A percentile compares a stretch with the other conserved stretches of the same genome.
These are phyloP conservation scores for Candida schatavii DNA, from an alignment of 805 yeast species.

Conservation along the genomic window DNA sequence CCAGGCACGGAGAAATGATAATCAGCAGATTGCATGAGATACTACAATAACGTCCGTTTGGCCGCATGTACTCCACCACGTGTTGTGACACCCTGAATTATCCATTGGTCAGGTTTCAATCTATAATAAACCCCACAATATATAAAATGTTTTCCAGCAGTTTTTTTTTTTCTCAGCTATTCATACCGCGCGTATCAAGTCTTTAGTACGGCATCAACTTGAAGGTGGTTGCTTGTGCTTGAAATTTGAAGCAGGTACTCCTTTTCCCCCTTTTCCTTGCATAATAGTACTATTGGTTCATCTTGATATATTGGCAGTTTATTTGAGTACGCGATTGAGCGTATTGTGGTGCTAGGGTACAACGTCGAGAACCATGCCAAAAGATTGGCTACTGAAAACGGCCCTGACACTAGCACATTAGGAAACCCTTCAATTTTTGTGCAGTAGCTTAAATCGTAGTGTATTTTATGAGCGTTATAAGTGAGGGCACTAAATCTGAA, in stretches of 20 bases:
- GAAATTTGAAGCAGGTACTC: background rate
- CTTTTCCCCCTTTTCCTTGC: background rate
- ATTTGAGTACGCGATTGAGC: background rate
- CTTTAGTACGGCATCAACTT: no score
- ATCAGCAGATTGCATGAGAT: no score
- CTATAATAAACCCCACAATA: no score
- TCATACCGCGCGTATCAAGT: no score
- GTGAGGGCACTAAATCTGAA: slow-evolving; percentile 72
- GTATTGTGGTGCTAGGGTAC: background rate
- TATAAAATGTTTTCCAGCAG: no score
- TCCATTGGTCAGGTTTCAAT: no score
- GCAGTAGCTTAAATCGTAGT: slow-evolving; percentile 62
- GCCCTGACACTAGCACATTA: slow-evolving; percentile 73
- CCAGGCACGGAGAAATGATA: no score
- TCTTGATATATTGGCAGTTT: slow-evolving; percentile 2
- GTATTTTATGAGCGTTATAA: slow-evolving; percentile 82
- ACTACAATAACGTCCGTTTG: no score
- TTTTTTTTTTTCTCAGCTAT: no score
- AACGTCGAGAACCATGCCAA: slow-evolving; percentile 46
- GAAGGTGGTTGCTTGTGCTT: no score
- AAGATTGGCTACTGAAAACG: slow-evolving; percentile 62
- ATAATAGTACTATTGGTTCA: background rate
- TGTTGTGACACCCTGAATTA: no score
- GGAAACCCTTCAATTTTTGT: slow-evolving; percentile 56
- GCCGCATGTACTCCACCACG: no score